phyloP scores from a whole-genome alignment of 1,284 basidiomycete species.

The Amylostereum areolatum region DNA sequence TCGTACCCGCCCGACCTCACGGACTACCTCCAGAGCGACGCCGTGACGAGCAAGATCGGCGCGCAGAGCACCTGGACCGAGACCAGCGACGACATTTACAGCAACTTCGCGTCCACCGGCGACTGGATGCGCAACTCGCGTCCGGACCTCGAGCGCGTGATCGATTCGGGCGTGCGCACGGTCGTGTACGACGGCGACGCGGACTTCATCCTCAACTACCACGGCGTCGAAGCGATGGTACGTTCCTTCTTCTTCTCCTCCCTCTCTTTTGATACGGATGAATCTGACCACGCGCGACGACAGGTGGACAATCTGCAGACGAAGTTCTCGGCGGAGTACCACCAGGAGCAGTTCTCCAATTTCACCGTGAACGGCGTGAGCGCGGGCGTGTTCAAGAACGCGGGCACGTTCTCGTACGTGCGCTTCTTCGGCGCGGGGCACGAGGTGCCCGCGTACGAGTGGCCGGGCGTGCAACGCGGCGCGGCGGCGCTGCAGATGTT shows the following conservation, averaged over 20 bases:
- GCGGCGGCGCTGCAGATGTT: slow-evolving; percentile 26
- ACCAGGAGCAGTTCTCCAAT: slow-evolving; percentile 34
- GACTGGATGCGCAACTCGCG: slow-evolving; percentile 61
- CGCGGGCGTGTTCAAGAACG: slow-evolving; percentile 53
- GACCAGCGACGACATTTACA: slow-evolving; percentile 41
- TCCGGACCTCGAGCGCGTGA: slow-evolving; percentile 49
- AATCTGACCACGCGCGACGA: too few species aligned
- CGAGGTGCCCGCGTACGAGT: slow-evolving; percentile 43
- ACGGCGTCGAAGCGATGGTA: slow-evolving; percentile 60
- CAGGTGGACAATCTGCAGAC: slow-evolving; percentile 40
- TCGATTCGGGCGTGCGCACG: slow-evolving; percentile 52
- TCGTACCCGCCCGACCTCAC: slow-evolving; percentile 49
- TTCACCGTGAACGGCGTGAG: slow-evolving; percentile 45
- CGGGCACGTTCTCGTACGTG: slow-evolving; percentile 55
- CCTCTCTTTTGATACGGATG: too few species aligned
- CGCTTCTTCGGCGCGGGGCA: slow-evolving; percentile 49
- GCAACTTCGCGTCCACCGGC: slow-evolving; percentile 51
- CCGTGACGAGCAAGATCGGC: slow-evolving; percentile 36
- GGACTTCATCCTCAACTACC: slow-evolving; percentile 55
- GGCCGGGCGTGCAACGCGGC: slow-evolving; percentile 17
- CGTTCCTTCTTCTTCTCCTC: slow-evolving; percentile 3
- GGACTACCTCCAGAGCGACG: slow-evolving; percentile 30
- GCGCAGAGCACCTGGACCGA: slow-evolving; percentile 43
- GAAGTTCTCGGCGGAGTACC: slow-evolving; percentile 30
- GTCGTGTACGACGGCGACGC: slow-evolving; percentile 53